Evolutionary conservation across 2,329 filamentous ascomycete genomes (phyloP), one percentile per base, ranked within the genome.

Genomic region (Cladophialophora psammophila): DNA sequence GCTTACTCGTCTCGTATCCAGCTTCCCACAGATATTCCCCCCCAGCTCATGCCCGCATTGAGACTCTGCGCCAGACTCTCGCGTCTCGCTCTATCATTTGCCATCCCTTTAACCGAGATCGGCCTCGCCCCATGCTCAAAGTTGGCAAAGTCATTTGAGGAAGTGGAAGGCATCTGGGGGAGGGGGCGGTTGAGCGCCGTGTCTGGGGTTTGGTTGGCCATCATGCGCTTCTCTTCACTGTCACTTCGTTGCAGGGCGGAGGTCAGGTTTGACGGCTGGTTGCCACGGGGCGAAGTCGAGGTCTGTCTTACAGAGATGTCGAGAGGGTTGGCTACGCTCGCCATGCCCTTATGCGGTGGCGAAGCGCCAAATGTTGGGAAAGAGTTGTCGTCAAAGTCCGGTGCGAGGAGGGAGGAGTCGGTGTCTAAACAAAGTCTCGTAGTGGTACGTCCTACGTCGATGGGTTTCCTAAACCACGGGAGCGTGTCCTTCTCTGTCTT

Each of bases 1-100:
- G 90, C 94, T 88, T 88, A 99, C 95, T 99, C 95, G 82, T 99
- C 94, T 79, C 92, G 87, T 79, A 99, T 95, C 85, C 96, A 98
- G 76, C 94, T 98, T 70, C 94, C 94, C 72, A 98, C 92, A 8
- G 94, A 98, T 68, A 97, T 88, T 72, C 94, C 94, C 76, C 94
- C 94, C 94, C 94, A 99, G 80, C 94, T 97, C 90, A 97, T 93
- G 74, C 94, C 94, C 71, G 89, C 91, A 60, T 86, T 82, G 68
- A 89, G 79, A 76, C 87, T 89, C 72, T 87, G 85, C 45, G 86
- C 85, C 69, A 85, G 81, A 77, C 86, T 87, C 77, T 89, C 85
- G 72, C 87, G 79, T 69, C 87, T 80, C 60, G 60, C 63, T 53
- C 68, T 65, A 83, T 82, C 69, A 86, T 85, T 71, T 77, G 77